Conservation (phyloP, 225 moss, liverwort and hornwort species). For the Ulota crispa region DNA sequence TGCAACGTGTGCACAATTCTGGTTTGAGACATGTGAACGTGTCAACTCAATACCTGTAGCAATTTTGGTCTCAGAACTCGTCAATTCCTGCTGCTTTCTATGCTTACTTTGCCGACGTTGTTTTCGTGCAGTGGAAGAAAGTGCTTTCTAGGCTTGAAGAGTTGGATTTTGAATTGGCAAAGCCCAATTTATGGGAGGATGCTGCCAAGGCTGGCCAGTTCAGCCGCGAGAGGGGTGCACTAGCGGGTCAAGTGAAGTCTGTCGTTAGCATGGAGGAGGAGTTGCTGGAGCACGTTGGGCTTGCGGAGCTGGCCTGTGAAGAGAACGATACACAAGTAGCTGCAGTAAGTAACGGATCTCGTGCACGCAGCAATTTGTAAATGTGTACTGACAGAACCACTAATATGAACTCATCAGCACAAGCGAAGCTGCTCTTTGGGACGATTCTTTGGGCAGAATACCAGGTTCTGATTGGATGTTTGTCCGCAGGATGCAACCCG, state of each 20-base stretch:
- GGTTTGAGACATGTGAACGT: background rate
- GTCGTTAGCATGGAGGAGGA: conserved; percentile 75
- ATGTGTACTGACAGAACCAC: background rate
- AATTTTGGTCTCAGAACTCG: background rate
- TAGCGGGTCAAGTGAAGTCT: conserved; percentile 70
- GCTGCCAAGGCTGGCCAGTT: conserved; percentile 68
- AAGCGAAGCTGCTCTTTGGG: background rate
- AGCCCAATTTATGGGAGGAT: conserved; percentile 79
- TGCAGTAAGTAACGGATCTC: conserved; percentile 50
- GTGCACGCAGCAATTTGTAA: background rate
- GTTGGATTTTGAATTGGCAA: conserved; percentile 71
- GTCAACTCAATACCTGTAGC: background rate
- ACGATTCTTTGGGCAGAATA: background rate
- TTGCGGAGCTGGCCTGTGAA: conserved; percentile 91
- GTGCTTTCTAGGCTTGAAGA: conserved; percentile 67
- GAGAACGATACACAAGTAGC: conserved; percentile 81
- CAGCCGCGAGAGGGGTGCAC: conserved; percentile 82
- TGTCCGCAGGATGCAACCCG: conserved; percentile 65
- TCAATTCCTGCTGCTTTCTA: background rate
- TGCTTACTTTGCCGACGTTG: background rate
- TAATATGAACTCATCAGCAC: background rate
- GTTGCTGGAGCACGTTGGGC: conserved; percentile 79
- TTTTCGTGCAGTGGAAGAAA: conserved; percentile 64
- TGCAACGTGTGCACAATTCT: background rate
- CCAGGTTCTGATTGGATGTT: conserved; percentile 6